Percentiles rank a stretch among this genome's conserved stretches.
These are phyloP conservation scores for Irpex sp. DNA, from an alignment of 1,284 basidiomycete genomes.

Conservation along the genomic window DNA sequence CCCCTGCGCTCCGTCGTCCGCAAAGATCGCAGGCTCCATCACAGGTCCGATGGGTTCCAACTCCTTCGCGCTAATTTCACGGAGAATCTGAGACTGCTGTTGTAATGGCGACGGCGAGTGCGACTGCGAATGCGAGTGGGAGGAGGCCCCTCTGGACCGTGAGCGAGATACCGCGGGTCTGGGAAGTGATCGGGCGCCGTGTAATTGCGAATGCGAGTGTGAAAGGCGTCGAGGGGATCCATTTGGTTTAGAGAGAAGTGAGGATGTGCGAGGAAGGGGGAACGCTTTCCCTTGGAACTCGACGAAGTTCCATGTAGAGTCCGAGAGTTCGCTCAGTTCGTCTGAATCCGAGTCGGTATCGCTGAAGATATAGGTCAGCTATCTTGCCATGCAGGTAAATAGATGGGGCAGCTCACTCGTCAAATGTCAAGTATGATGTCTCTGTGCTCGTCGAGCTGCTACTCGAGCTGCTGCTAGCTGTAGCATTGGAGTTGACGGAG, in stretches of 20 bases:
- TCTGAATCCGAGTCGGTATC: constrained; percentile 10
- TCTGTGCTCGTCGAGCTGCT: background rate
- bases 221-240: background rate
- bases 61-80: background rate
- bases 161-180: background rate
- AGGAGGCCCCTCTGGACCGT: too few species aligned
- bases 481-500: background rate
- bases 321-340: constrained; percentile 9
- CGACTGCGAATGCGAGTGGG: too few species aligned
- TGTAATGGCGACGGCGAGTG: background rate
- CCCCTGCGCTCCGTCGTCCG: background rate
- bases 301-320: constrained; percentile 5
- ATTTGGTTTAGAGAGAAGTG: background rate
- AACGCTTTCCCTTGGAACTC: background rate
- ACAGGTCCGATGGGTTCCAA: background rate
- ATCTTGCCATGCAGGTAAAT: background rate
- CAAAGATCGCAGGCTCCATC: background rate
- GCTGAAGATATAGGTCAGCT: constrained; percentile 2
- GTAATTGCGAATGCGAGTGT: background rate
- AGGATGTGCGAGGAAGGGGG: background rate
- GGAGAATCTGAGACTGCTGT: background rate
- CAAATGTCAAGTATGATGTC: constrained; percentile 11
- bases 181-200: constrained; percentile 1
- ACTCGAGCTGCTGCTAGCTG: background rate
- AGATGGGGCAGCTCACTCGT: constrained; percentile 7